Evolutionary conservation across 495 filamentous ascomycete species (phyloP).

Genomic region (Xylaria scruposa): DNA sequence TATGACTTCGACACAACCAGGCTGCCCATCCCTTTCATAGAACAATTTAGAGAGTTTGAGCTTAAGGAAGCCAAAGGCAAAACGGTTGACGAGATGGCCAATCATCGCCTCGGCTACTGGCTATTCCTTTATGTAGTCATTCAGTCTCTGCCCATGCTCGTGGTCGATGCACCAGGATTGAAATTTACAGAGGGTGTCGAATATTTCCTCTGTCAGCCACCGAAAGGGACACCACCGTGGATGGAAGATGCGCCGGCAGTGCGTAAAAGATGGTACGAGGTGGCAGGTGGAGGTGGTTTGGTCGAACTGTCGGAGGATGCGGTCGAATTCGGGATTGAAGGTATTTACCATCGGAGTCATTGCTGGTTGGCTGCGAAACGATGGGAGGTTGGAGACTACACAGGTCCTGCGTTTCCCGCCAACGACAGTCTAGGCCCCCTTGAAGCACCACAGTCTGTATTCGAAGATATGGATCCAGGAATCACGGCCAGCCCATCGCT

Average conservation of each 20-base stretch:
- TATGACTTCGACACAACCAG: conserved; percentile 74
- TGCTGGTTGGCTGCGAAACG: conserved; percentile 86
- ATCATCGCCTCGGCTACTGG: conserved; percentile 88
- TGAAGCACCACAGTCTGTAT: conserved; percentile 46
- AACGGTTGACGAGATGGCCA: conserved; percentile 71
- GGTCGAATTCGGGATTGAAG: conserved; percentile 87
- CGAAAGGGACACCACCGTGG: conserved; percentile 85
- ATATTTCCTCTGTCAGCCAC: conserved; percentile 94
- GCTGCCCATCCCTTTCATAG: conserved; percentile 69
- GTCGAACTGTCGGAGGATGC: conserved; percentile 82
- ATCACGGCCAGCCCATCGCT: conserved; percentile 33
- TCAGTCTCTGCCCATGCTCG: conserved; percentile 87
- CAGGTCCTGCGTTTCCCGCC: conserved; percentile 30
- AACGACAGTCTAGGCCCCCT: conserved; percentile 42
- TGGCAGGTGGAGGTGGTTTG: conserved; percentile 70
- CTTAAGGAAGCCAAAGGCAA: conserved; percentile 73
- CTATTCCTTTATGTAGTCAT: conserved; percentile 92
- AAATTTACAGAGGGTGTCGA: conserved; percentile 82
- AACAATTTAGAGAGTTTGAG: conserved; percentile 85
- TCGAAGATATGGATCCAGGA: conserved; percentile 37
- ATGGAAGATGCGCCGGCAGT: conserved; percentile 70
- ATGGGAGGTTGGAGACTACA: conserved; percentile 57
- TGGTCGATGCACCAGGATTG: conserved; percentile 83
- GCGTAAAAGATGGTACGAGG: conserved; percentile 80
- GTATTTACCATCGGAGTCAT: conserved; percentile 87